Conservation (phyloP, 768 basidiomycete species). For the Suillus subalutaceus region DNA sequence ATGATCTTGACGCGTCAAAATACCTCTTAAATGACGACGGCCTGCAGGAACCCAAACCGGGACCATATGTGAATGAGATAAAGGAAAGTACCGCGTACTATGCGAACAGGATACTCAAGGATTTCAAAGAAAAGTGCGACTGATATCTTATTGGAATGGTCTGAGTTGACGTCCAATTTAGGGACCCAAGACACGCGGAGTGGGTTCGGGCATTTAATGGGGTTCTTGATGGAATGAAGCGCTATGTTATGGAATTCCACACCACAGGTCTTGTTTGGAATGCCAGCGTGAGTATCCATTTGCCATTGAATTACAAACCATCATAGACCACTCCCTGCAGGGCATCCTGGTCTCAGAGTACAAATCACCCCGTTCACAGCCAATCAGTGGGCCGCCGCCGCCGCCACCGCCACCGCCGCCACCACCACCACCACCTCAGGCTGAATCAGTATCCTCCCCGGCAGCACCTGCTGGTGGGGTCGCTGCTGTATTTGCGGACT, state of each 20-base stretch:
- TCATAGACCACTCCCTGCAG: slow-evolving; percentile 33
- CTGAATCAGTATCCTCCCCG: slow-evolving; percentile 43
- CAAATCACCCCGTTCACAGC: slow-evolving; percentile 37
- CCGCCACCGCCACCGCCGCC: slow-evolving; percentile 37
- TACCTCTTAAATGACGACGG: background rate
- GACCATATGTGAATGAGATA: slow-evolving; percentile 74
- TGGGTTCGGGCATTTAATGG: slow-evolving; percentile 80
- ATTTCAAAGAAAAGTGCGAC: slow-evolving; percentile 88
- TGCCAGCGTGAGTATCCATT: slow-evolving; percentile 53
- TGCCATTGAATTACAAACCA: slow-evolving; percentile 2
- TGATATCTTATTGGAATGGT: slow-evolving; percentile 7
- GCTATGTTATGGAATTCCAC: slow-evolving; percentile 85
- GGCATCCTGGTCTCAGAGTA: slow-evolving; percentile 62
- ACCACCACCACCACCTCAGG: slow-evolving; percentile 45
- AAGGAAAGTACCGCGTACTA: slow-evolving; percentile 90
- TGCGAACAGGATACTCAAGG: slow-evolving; percentile 87
- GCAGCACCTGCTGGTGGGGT: slow-evolving; percentile 55
- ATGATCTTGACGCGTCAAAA: slow-evolving; percentile 32
- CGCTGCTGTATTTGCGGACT: slow-evolving; percentile 84
- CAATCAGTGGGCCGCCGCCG: slow-evolving; percentile 48
- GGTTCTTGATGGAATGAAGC: slow-evolving; percentile 76
- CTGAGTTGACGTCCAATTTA: slow-evolving; percentile 35
- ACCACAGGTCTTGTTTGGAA: slow-evolving; percentile 92
- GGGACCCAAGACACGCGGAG: slow-evolving; percentile 84
- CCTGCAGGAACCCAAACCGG: slow-evolving; percentile 72